Evolutionary conservation across 208 protist genomes (phyloP).

Genomic region (Wallacemonas sp.): DNA sequence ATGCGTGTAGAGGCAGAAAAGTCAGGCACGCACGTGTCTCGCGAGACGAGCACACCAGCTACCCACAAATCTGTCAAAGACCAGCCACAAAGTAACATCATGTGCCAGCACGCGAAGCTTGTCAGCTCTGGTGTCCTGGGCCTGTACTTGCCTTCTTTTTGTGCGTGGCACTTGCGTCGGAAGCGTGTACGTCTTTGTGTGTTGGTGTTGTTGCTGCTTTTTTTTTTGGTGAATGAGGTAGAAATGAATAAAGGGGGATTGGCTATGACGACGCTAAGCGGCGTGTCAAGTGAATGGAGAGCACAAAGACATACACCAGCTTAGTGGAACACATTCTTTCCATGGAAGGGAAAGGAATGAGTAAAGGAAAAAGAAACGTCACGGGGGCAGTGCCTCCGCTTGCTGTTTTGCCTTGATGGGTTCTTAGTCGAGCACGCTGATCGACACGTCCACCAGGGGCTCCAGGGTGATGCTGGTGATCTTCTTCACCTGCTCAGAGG

Average conservation of each 20-base stretch:
- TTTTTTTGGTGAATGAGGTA: slow-evolving; percentile 16
- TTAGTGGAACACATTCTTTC: slow-evolving; percentile 14
- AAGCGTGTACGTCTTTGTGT: no score
- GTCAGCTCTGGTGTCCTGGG: no score
- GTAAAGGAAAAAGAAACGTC: not conserved
- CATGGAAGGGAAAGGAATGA: not conserved
- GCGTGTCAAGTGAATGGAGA: not conserved
- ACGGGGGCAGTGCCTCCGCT: not conserved
- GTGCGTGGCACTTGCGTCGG: no score
- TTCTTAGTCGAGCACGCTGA: slow-evolving; percentile 71
- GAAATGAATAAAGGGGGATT: slow-evolving; percentile 12
- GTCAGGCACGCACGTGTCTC: no score
- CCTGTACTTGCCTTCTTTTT: no score
- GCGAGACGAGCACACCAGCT: no score
- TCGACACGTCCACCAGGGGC: slow-evolving; percentile 85
- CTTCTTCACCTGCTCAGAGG: slow-evolving; percentile 88
- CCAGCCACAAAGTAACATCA: no score
- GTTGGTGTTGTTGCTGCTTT: not conserved
- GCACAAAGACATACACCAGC: not conserved
- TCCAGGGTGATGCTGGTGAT: slow-evolving; percentile 93
- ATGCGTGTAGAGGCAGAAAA: no score
- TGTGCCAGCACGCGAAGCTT: no score
- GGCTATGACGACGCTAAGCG: slow-evolving; percentile 20
- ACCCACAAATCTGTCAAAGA: no score
- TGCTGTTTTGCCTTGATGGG: not conserved